phyloP scores from a whole-genome alignment of 2,329 filamentous ascomycete species.

The Lachnellula cervina region DNA sequence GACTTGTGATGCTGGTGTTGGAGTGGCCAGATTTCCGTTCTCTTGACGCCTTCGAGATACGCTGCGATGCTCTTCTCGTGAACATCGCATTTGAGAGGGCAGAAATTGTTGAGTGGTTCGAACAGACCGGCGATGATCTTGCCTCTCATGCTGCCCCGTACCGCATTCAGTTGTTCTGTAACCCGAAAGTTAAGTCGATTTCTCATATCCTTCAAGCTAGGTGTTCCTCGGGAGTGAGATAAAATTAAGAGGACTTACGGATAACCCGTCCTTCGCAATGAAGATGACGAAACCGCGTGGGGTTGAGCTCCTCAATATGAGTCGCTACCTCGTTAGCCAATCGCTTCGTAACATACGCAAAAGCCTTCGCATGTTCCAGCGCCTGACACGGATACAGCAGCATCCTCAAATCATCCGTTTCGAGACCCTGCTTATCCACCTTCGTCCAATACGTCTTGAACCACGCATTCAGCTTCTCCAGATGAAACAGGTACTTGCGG shows the following conservation, averaged over 20 bases:
- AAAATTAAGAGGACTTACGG: not conserved
- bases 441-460: slow-evolving; percentile 3
- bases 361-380: slow-evolving; percentile 7
- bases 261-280: not conserved
- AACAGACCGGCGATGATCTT: slow-evolving; percentile 3
- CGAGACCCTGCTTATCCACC: not conserved
- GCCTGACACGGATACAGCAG: slow-evolving; percentile 10
- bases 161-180: slow-evolving; percentile 4
- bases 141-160: slow-evolving; percentile 1
- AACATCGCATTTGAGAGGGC: not conserved
- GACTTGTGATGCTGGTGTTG: not conserved
- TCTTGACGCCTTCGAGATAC: not conserved
- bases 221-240: too few species aligned
- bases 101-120: slow-evolving; percentile 1
- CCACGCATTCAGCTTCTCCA: slow-evolving; percentile 8
- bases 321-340: slow-evolving; percentile 4
- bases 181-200: not conserved
- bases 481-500: slow-evolving; percentile 2
- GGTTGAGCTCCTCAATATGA: slow-evolving; percentile 8
- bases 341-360: slow-evolving; percentile 8
- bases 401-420: not conserved
- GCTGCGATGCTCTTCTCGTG: not conserved
- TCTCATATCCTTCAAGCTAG: too few species aligned
- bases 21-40: slow-evolving; percentile 1
- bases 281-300: not conserved